A percentile compares a stretch with the other conserved stretches of the same genome.
phyloP scores from a whole-genome alignment of 2,329 filamentous ascomycete genomes.

The Calonectria montana region DNA sequence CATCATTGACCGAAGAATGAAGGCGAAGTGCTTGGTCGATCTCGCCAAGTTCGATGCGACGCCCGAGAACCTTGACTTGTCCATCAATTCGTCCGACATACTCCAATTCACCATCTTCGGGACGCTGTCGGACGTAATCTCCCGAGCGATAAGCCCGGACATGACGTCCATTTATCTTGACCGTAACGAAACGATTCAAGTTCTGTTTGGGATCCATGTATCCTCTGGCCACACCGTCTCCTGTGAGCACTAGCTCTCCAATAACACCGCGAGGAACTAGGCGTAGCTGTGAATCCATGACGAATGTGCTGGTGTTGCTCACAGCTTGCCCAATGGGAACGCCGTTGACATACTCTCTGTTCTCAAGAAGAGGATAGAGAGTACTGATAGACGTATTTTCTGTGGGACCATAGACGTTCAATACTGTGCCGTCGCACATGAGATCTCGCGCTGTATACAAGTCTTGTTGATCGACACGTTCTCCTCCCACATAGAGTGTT shows the following conservation, averaged over 20 bases:
- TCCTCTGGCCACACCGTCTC: background rate
- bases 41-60: constrained; percentile 38
- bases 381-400: background rate
- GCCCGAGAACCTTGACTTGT: constrained; percentile 46
- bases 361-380: background rate
- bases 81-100: constrained; percentile 32
- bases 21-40: constrained; percentile 42
- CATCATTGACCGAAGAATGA: background rate
- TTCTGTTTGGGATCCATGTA: background rate
- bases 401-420: background rate
- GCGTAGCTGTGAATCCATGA: background rate
- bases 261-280: background rate
- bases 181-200: background rate
- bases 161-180: background rate
- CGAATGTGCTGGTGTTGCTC: background rate
- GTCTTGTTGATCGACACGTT: background rate
- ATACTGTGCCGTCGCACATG: background rate
- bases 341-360: background rate
- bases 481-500: background rate
- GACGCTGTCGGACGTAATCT: background rate
- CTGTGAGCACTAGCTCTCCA: background rate
- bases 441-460: background rate
- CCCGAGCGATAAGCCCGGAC: background rate
- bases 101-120: background rate
- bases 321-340: background rate